A percentile compares a stretch with the other conserved stretches of the same genome.
Evolutionary conservation across 1,284 basidiomycete species (phyloP).

Genomic region (Sporisorium exsertum): DNA sequence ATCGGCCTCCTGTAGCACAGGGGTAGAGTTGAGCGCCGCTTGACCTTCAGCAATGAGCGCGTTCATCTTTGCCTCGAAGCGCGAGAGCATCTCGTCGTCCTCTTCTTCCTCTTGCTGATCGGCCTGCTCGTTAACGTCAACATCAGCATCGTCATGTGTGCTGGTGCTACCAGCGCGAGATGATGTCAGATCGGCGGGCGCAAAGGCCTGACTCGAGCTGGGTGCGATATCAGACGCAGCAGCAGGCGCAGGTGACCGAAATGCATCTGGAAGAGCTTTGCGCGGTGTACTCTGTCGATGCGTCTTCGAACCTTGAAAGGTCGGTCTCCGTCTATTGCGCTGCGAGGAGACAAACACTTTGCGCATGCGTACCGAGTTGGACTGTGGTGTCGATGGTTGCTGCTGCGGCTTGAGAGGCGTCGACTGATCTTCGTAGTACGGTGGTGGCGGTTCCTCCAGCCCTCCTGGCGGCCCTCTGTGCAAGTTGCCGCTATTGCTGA

Average conservation of each 20-base stretch:
- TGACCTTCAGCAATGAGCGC: conserved; percentile 55
- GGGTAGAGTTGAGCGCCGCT: conserved; percentile 50
- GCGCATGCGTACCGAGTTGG: conserved; percentile 19
- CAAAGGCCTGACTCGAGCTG: conserved; percentile 1
- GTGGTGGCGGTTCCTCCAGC: conserved; percentile 49
- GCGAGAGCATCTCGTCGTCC: conserved; percentile 44
- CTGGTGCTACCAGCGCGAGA: not conserved
- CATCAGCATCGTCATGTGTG: not conserved
- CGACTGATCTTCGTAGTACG: conserved; percentile 32
- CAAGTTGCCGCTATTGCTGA: conserved; percentile 1
- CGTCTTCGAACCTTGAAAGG: conserved; percentile 36
- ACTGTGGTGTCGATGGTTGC: conserved; percentile 17
- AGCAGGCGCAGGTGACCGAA: not conserved
- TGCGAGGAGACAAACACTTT: conserved; percentile 51
- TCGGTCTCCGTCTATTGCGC: conserved; percentile 36
- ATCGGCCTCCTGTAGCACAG: conserved; percentile 43
- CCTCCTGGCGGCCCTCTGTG: conserved; percentile 19
- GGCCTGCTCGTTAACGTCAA: not conserved
- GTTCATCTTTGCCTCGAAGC: conserved; percentile 54
- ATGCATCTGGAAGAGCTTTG: conserved; percentile 22
- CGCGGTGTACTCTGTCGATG: conserved; percentile 32
- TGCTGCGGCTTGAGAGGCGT: conserved; percentile 9
- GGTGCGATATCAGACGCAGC: not conserved
- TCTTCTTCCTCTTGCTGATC: conserved; percentile 3
- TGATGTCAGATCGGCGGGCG: not conserved